Conservation (phyloP, 2,329 filamentous ascomycete species). For the Ophiostoma triangulosporum region DNA sequence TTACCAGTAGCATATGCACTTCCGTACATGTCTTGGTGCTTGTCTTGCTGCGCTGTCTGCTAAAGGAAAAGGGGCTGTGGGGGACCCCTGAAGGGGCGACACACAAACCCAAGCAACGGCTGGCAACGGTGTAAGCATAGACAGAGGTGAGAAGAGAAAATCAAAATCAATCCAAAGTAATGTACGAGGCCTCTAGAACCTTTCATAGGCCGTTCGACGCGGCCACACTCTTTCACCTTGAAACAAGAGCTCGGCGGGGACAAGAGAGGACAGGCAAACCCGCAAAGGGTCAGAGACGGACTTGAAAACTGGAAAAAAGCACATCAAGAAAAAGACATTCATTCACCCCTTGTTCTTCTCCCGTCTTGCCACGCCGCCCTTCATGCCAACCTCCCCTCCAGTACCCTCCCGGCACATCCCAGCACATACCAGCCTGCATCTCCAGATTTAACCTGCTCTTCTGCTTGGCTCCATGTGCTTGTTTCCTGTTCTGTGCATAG, state of each 20-base stretch:
- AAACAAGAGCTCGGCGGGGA: not conserved
- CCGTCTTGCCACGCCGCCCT: not conserved
- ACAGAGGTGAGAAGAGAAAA: not conserved
- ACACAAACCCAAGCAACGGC: not conserved
- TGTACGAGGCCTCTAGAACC: not conserved
- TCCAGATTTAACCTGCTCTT: not conserved
- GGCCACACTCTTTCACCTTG: not conserved
- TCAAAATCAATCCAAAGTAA: not conserved
- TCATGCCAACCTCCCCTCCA: not conserved
- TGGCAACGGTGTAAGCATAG: constrained; percentile 1
- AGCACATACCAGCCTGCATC: not conserved
- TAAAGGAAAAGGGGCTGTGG: constrained; percentile 7
- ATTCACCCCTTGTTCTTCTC: not conserved
- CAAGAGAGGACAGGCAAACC: not conserved
- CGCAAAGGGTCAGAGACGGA: not conserved
- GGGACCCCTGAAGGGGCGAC: constrained; percentile 6
- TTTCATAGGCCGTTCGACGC: not conserved
- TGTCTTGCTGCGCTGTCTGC: not conserved
- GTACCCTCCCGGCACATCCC: not conserved
- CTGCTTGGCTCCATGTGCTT: not conserved
- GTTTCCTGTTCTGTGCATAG: not conserved
- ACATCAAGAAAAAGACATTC: not conserved
- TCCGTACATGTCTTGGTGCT: not conserved
- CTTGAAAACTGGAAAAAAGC: not conserved
- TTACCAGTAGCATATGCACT: not conserved